Evolutionary conservation across 495 filamentous ascomycete species (phyloP), one percentile per base, ranked within the genome.

Genomic region (Penicillium turbatum): DNA sequence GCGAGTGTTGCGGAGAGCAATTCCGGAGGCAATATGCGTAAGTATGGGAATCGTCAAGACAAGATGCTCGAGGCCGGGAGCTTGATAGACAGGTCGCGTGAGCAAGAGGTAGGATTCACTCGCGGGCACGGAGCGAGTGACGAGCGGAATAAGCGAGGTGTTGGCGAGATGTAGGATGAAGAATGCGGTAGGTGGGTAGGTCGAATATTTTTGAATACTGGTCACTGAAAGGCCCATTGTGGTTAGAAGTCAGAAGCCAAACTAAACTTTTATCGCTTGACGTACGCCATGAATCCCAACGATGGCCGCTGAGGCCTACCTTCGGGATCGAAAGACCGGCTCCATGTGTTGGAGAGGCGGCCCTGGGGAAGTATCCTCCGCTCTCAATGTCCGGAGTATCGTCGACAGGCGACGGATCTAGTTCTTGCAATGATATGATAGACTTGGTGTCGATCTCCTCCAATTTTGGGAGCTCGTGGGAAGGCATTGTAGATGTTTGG

Each of bases 141-240:
- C 49, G 19, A 92, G 81, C 0, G 88, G 88, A 30, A 90, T 82
- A 36, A 91, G 63, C 2, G 87, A 86, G n/a, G 85, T 88, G 40
- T 88, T 96, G 41, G 86, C 79, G 43, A 93, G 73, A 71, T 97
- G 92, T 48, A 92, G 70, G 46, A 81, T 72, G 42, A 84, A 74
- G 79, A 92, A 97, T 56, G 87, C 64, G 37, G 84, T 85, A 66
- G 95, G 90, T 35, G 87, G 84, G 69, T 96, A 96, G 61, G 86
- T 86, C 12, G 89, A 92, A 77, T 93, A 96, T 67, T 79, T 84
- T 64, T 96, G 92, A 27, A 92, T 73, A 40, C 87, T 85, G 19
- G 79, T 79, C 57, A 96, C 90, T 95, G 63, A 13, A 32, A 1
- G 8, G 26, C 2, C 37, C 35, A 13, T 43, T 31, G 26, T 30